phyloP scores from a whole-genome alignment of 2,329 filamentous ascomycete species.

The Colletotrichum paranaense region DNA sequence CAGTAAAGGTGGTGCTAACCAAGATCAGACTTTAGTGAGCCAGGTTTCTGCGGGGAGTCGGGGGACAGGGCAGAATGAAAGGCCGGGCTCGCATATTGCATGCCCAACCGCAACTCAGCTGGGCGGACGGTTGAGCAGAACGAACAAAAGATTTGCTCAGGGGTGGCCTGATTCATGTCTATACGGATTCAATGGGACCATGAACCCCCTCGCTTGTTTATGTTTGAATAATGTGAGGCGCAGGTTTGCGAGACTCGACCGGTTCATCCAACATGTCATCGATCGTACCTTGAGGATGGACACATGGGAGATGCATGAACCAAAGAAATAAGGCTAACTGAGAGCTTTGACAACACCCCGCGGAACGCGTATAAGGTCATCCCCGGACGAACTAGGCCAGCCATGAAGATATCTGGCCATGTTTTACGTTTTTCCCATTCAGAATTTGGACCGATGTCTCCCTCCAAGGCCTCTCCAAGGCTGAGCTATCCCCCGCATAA shows the following conservation, averaged over 20 bases:
- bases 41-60: neutral
- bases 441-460: neutral
- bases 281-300: neutral
- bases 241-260: neutral
- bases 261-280: neutral
- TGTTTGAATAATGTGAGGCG: neutral
- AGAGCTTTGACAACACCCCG: slow-evolving; percentile 1
- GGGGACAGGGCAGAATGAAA: neutral
- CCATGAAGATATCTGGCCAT: neutral
- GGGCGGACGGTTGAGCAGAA: slow-evolving; percentile 1
- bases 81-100: neutral
- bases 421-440: neutral
- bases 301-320: neutral
- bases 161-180: slow-evolving; percentile 13
- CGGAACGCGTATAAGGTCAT: neutral
- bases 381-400: neutral
- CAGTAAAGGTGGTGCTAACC: neutral
- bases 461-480: slow-evolving; percentile 4
- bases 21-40: neutral
- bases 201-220: neutral
- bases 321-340: neutral
- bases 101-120: neutral
- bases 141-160: neutral
- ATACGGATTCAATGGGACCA: neutral
- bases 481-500: slow-evolving; percentile 15